Percentiles rank a stretch among this genome's conserved stretches.
Evolutionary conservation across 805 yeast species (phyloP).

Genomic region (Geotrichum ghanense): DNA sequence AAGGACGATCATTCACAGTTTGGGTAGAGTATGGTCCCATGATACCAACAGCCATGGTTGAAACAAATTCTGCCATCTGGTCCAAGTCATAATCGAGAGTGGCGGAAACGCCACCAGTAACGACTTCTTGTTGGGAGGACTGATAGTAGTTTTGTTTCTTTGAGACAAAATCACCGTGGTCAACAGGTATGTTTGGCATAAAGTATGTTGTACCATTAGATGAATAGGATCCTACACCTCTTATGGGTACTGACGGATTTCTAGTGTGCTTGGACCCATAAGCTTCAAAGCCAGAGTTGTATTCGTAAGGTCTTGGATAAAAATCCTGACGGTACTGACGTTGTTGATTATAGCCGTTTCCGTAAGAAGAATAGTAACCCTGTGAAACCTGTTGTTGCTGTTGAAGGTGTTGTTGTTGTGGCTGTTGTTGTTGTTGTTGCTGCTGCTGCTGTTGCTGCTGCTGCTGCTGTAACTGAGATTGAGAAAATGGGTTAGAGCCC

Average conservation of each 20-base stretch:
- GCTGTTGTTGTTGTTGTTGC: slow-evolving; percentile 1
- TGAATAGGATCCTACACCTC: slow-evolving; percentile 7
- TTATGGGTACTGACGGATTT: not conserved
- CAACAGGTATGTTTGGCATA: slow-evolving; percentile 12
- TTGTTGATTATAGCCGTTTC: slow-evolving; percentile 1
- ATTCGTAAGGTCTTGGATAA: not conserved
- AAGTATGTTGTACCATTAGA: slow-evolving; percentile 12
- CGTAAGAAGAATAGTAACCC: not conserved
- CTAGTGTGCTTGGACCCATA: slow-evolving; percentile 1
- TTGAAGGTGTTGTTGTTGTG: not conserved
- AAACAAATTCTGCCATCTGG: slow-evolving; percentile 68
- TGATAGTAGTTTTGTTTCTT: not conserved
- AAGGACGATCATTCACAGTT: slow-evolving; percentile 17
- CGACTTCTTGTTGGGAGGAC: slow-evolving; percentile 2
- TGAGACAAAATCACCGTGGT: slow-evolving; percentile 6
- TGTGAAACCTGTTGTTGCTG: not conserved
- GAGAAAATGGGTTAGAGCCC: slow-evolving; percentile 4
- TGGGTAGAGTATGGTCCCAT: slow-evolving; percentile 22
- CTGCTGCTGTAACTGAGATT: not conserved
- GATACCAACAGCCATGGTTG: slow-evolving; percentile 57
- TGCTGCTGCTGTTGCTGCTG: not conserved
- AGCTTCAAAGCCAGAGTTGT: not conserved
- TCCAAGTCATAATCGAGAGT: slow-evolving; percentile 71
- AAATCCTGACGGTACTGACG: not conserved
- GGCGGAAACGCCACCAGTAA: slow-evolving; percentile 64